Evolutionary conservation across 805 yeast species (phyloP), one percentile per base, ranked within the genome.

Genomic region (Torulaspora delbrueckii): DNA sequence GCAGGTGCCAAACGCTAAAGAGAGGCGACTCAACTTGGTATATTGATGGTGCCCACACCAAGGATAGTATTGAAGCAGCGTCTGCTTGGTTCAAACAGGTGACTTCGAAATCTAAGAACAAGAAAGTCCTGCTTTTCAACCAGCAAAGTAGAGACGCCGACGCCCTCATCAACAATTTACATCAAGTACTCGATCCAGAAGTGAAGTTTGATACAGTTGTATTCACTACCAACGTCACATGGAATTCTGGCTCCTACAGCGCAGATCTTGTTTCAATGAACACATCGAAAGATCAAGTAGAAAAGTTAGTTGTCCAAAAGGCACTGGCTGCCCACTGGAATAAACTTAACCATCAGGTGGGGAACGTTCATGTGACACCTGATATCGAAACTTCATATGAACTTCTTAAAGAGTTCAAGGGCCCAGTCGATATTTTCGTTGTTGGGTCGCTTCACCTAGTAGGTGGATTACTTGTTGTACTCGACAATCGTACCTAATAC

Each of bases 11-110:
- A 67, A 73, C 79, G 1, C 65, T 87, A 25, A 49, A 55, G 5
- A 74, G 69, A 19, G 70, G 71, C 22, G 66, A 68, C 12, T 68
- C 70, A 19, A 77, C 75, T n/a, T 93, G 96, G 96, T 82, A 69
- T 52, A 67, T 91, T 12, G 99, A 93, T 67, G 99, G 99, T 14
- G 98, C 99, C 0, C 99, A 93, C 58, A 93, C 99, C 0, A 69
- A 76, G 37, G 99, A 93, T 58, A 86, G 96, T 48, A 77, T 95
- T 19, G 72, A 73, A 25, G 95, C 82, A n/a, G 86, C 96, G 0
- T 75, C 91, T 0, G 68, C 66, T 8, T 93, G 99, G 99, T 87
- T 84, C 56, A 69, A 66, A 30, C 55, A 62, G 4, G 58, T 48
- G 16, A 52, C 48, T 2, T 42, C 35, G 2, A 34, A 45, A 3